Base-by-base conservation (phyloP, 164 flowering plant species). In the Euptelea pleiosperma region DNA sequence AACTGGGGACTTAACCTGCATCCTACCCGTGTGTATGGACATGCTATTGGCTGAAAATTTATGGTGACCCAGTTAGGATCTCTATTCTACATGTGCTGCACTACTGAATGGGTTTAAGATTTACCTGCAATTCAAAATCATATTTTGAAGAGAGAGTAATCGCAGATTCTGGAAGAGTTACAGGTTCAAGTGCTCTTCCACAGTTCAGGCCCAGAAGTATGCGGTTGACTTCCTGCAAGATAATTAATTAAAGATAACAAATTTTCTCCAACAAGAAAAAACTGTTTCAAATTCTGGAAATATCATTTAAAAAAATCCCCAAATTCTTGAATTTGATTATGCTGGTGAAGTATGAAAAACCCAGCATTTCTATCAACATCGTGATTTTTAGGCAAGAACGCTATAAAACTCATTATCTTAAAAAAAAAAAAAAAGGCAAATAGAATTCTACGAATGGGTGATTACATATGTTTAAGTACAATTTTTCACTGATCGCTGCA, bases 91-190 rank as follows among this genome's bases (percentile, higher is more conserved):
- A 8, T 7, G 19, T 18, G 19, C 7, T 37, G 11, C 41, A 37
- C 2, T 2, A 12, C 41, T 11, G 14, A 4, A 3, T 2, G 39
- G 6, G 8, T n/a, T 1, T 8, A 25, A 8, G 21, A 21, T 52
- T 8, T 55, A 92, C 97, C 93, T 86, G 89, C 57, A 93, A 70
- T 55, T 93, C 96, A 66, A 93, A 93, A 67, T 73, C 82, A 68
- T 86, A 76, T 52, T 79, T 47, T 0, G 73, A 57, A 26, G 95
- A 82, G 8, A 79, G 65, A 31, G 70, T 62, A 60, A 64, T 70
- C 0, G 83, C 84, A 64, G 84, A 42, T 2, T 75, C 82, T 0
- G 89, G 78, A 12, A 86, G 68, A 48, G 52, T 34, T 57, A 86
- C 22, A 5, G 73, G 11, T 64, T 77, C 77, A 70, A 88, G 78